Percentiles rank a stretch among this genome's conserved stretches.
phyloP scores from a whole-genome alignment of 805 yeast genomes.

The Komagataella kurtzmanii region DNA sequence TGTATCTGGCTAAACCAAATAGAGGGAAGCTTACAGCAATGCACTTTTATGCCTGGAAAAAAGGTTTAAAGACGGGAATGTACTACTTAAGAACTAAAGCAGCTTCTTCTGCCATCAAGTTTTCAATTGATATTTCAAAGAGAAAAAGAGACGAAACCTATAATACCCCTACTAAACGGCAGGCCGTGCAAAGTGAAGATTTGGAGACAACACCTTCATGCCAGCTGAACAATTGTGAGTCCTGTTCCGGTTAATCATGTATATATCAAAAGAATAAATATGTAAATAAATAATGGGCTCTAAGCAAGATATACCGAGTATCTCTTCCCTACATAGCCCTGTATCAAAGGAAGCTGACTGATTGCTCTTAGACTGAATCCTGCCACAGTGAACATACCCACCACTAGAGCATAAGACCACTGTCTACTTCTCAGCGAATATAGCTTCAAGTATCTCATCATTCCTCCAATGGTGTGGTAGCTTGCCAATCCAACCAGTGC shows the following conservation, averaged over 20 bases:
- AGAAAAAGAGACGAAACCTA: neutral
- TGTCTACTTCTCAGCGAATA: constrained; percentile 26
- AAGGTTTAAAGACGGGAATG: constrained; percentile 97
- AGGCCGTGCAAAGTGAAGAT: constrained; percentile 1
- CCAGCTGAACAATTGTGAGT: constrained; percentile 18
- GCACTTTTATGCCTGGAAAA: constrained; percentile 99
- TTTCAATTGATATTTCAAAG: constrained; percentile 39
- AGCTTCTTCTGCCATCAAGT: constrained; percentile 93
- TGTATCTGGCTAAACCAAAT: constrained; percentile 80
- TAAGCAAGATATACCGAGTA: constrained; percentile 8
- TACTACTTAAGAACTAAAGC: constrained; percentile 96
- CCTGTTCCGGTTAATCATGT: constrained; percentile 21
- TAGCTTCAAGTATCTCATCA: constrained; percentile 29
- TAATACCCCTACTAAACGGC: neutral
- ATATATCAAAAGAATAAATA: neutral
- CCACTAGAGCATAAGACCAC: constrained; percentile 28
- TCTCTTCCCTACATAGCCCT: constrained; percentile 11
- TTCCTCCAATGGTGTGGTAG: constrained; percentile 46
- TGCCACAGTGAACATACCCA: constrained; percentile 21
- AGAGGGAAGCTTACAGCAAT: constrained; percentile 94
- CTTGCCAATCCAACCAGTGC: constrained; percentile 22
- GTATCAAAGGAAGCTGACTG: constrained; percentile 8
- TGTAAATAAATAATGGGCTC: constrained; percentile 1
- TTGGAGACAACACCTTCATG: constrained; percentile 7
- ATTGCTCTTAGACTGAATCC: constrained; percentile 20